Conservation (phyloP, 1,284 basidiomycete species). For the Ganoderma meredithae region DNA sequence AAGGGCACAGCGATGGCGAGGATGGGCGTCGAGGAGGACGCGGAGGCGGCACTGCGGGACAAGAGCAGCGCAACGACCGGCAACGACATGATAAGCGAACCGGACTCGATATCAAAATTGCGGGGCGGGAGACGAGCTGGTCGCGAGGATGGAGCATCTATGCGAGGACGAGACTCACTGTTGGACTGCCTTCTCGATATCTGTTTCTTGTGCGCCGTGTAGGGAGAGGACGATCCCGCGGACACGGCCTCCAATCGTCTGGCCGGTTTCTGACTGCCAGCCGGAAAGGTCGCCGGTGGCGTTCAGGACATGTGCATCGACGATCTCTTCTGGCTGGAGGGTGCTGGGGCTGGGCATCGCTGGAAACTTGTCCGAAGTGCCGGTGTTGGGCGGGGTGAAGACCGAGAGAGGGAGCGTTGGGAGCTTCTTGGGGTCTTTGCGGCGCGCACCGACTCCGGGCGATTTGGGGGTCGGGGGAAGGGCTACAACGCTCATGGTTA, state of each 20-base stretch:
- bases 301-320: constrained; percentile 70
- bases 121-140: neutral
- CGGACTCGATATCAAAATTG: constrained; percentile 2
- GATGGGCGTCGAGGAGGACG: constrained; percentile 27
- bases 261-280: constrained; percentile 63
- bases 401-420: constrained; percentile 76
- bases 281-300: constrained; percentile 48
- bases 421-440: constrained; percentile 67
- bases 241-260: constrained; percentile 52
- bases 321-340: constrained; percentile 65
- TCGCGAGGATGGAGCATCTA: neutral
- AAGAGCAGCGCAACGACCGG: neutral
- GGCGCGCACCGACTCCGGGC: constrained; percentile 55
- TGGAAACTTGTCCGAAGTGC: constrained; percentile 70
- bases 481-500: constrained; percentile 38
- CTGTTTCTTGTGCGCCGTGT: constrained; percentile 42
- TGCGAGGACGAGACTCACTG: constrained; percentile 33
- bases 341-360: constrained; percentile 73
- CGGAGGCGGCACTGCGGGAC: constrained; percentile 25
- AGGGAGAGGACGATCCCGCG: constrained; percentile 62
- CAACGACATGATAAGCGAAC: constrained; percentile 23
- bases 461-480: constrained; percentile 46
- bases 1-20: constrained; percentile 52
- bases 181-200: constrained; percentile 50
- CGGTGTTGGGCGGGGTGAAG: constrained; percentile 72